Evolutionary conservation across 202 grass and related monocot genomes (phyloP).

Genomic region (Musa balbisiana): DNA sequence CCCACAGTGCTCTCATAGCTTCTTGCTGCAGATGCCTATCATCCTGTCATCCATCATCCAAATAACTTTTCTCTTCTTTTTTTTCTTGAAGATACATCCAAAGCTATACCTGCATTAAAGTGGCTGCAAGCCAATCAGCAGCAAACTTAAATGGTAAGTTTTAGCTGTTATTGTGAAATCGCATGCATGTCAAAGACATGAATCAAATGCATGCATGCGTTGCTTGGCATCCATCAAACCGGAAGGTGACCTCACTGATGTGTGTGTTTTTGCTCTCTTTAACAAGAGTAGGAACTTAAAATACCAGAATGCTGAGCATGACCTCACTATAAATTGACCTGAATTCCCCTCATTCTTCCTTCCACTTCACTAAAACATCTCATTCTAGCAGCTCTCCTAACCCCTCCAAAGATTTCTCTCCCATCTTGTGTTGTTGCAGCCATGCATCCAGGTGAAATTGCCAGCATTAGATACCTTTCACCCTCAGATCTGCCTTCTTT

Average conservation of each 20-base stretch:
- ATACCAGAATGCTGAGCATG: no score
- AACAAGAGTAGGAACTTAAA: no score
- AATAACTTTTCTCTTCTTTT: not conserved
- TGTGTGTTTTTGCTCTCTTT: no score
- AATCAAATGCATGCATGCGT: not conserved
- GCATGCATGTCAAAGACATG: not conserved
- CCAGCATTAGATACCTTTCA: slow-evolving; percentile 66
- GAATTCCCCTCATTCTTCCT: not conserved
- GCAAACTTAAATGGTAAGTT: no score
- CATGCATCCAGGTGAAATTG: slow-evolving; percentile 66
- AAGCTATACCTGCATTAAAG: slow-evolving; percentile 1
- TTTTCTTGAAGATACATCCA: not conserved
- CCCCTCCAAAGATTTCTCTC: not conserved
- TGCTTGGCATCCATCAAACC: slow-evolving; percentile 5
- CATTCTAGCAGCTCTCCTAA: not conserved
- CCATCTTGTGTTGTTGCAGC: slow-evolving; percentile 11
- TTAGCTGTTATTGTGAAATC: no score
- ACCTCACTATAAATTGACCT: not conserved
- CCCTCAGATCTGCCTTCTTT: slow-evolving; percentile 43
- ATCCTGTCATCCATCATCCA: not conserved
- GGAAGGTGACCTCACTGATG: not conserved
- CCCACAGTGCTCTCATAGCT: no score
- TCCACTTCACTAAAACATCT: not conserved
- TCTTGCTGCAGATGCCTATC: no score
- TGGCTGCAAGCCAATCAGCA: not conserved